Conservation (phyloP, 2,329 filamentous ascomycete species). For the Calonectria pseudoturangicola region DNA sequence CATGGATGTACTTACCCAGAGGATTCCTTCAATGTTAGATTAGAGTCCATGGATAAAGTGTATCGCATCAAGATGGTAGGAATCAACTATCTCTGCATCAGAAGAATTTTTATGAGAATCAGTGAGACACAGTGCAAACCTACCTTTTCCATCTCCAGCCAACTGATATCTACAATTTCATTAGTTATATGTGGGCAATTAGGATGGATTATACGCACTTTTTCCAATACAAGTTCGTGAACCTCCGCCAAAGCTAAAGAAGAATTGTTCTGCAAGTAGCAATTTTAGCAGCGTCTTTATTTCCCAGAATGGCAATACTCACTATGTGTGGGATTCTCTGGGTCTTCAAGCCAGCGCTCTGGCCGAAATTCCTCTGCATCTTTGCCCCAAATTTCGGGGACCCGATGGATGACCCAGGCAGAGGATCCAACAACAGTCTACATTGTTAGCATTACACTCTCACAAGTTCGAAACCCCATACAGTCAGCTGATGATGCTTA, state of each 20-base stretch:
- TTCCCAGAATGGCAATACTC: not conserved
- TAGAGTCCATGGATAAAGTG: not conserved
- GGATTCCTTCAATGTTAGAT: not conserved
- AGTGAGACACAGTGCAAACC: not conserved
- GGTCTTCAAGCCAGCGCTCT: not conserved
- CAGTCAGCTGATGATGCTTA: not conserved
- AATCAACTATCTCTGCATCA: not conserved
- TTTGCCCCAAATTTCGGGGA: not conserved
- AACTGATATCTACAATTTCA: not conserved
- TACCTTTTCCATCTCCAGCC: constrained; percentile 1
- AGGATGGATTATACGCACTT: not conserved
- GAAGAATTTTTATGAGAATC: not conserved
- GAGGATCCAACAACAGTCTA: not conserved
- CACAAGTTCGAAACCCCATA: not conserved
- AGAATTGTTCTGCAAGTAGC: not conserved
- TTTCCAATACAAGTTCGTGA: not conserved
- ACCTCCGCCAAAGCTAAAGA: not conserved
- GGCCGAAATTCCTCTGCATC: not conserved
- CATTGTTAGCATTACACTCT: not conserved
- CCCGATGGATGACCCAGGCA: not conserved
- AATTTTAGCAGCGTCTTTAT: not conserved
- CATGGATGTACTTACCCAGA: not conserved
- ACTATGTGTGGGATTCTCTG: not conserved
- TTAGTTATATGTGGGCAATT: not conserved
- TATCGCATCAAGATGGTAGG: not conserved